These are phyloP conservation scores for Chalciporus sphaerocephalus DNA, from an alignment of 768 basidiomycete genomes.

Conservation along the genomic window DNA sequence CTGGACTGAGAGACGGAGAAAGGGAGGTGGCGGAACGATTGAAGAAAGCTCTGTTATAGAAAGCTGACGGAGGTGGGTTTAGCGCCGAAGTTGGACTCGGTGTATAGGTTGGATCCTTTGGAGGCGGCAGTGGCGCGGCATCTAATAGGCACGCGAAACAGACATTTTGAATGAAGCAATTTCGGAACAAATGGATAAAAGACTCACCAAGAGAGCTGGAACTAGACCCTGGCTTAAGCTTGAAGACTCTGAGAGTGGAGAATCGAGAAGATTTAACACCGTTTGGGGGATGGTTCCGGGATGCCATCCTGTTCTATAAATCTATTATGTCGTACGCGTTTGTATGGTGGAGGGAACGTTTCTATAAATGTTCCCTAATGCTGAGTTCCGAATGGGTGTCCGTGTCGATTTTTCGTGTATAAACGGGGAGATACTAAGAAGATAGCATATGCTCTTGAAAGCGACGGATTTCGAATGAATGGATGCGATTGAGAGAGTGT, in stretches of 20 bases:
- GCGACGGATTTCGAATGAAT: background rate
- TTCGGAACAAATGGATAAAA: background rate
- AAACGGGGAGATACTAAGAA: background rate
- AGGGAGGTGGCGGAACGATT: constrained; percentile 46
- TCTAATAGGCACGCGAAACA: constrained; percentile 5
- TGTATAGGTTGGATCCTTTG: constrained; percentile 54
- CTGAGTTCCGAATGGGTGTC: background rate
- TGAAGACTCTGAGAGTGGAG: constrained; percentile 41
- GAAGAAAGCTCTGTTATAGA: constrained; percentile 34
- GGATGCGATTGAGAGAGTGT: background rate
- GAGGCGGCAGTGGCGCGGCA: constrained; percentile 46
- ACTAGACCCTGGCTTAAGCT: constrained; percentile 26
- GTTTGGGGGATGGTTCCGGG: constrained; percentile 10
- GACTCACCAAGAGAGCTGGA: constrained; percentile 1
- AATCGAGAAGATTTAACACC: constrained; percentile 35
- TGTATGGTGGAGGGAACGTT: background rate
- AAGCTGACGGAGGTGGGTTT: constrained; percentile 7
- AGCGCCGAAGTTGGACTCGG: constrained; percentile 17
- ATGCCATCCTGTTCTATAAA: background rate
- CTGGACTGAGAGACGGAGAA: constrained; percentile 34
- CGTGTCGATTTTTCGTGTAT: background rate
- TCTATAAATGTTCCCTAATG: background rate
- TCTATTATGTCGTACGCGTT: background rate
- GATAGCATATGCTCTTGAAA: constrained; percentile 1
- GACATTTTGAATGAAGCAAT: too few species aligned